phyloP scores from a whole-genome alignment of 2,329 filamentous ascomycete species.

The Pseudocercospora musae region DNA sequence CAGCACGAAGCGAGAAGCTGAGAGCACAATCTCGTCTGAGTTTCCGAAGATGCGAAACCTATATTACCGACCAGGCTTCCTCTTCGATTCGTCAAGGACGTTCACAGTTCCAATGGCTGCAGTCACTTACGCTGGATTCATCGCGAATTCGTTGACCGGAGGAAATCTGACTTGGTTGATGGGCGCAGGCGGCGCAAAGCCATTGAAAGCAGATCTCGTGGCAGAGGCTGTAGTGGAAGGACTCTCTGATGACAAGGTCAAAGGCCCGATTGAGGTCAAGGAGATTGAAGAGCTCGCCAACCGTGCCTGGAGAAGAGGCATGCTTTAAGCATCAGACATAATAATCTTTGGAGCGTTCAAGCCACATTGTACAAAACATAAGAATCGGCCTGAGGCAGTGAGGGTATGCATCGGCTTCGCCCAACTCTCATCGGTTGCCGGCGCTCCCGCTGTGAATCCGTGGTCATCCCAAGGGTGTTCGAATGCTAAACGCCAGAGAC shows the following conservation, averaged over 20 bases:
- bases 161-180: conserved; percentile 73
- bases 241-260: conserved; percentile 67
- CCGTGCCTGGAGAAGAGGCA: conserved; percentile 82
- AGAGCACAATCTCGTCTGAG: conserved; percentile 66
- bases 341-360: conserved; percentile 10
- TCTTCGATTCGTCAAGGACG: conserved; percentile 80
- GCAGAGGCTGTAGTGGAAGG: conserved; percentile 89
- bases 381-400: neutral
- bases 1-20: conserved; percentile 85
- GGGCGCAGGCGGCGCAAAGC: conserved; percentile 80
- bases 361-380: conserved; percentile 10
- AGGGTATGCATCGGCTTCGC: neutral
- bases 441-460: neutral
- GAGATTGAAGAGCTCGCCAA: conserved; percentile 79
- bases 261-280: conserved; percentile 72
- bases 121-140: conserved; percentile 67
- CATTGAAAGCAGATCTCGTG: conserved; percentile 80
- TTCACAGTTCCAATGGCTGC: conserved; percentile 84
- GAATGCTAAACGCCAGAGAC: neutral
- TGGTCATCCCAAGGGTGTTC: neutral
- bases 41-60: conserved; percentile 75
- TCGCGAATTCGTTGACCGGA: conserved; percentile 74
- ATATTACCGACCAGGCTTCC: conserved; percentile 80
- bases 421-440: neutral
- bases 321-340: conserved; percentile 60